Percentiles rank a stretch among this genome's conserved stretches.
Evolutionary conservation across 805 yeast species (phyloP).

Genomic region (Hanseniaspora jakobsenii): DNA sequence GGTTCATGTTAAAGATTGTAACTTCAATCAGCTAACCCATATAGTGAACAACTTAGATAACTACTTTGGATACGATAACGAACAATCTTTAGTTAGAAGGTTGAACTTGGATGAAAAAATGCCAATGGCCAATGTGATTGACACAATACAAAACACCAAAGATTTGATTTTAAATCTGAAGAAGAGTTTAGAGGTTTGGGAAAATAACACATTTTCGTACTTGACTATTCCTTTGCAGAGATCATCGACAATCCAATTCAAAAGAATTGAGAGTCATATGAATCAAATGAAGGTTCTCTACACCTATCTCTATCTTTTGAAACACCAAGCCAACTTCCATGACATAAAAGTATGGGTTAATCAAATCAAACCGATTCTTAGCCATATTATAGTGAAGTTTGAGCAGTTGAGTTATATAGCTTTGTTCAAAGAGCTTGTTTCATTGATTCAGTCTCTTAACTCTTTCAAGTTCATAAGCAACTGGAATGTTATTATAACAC

Average conservation of each 20-base stretch:
- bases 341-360: background rate
- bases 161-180: no score
- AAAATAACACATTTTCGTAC: conserved; percentile 9
- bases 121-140: background rate
- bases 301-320: background rate
- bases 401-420: background rate
- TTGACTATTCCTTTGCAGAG: conserved; percentile 4
- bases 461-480: background rate
- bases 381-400: background rate
- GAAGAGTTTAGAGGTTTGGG: conserved; percentile 7
- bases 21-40: no score
- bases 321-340: no score
- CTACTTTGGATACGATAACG: no score
- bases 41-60: no score
- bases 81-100: no score
- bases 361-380: background rate
- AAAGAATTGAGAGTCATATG: conserved; percentile 6
- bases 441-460: background rate
- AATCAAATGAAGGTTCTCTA: conserved; percentile 2
- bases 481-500: background rate
- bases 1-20: no score
- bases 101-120: background rate
- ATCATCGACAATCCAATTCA: conserved; percentile 5
- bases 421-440: background rate
- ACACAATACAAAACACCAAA: no score